Evolutionary conservation across 257 asterid species (phyloP), one percentile per base, ranked within the genome.

Genomic region (Galeopsis tetrahit): DNA sequence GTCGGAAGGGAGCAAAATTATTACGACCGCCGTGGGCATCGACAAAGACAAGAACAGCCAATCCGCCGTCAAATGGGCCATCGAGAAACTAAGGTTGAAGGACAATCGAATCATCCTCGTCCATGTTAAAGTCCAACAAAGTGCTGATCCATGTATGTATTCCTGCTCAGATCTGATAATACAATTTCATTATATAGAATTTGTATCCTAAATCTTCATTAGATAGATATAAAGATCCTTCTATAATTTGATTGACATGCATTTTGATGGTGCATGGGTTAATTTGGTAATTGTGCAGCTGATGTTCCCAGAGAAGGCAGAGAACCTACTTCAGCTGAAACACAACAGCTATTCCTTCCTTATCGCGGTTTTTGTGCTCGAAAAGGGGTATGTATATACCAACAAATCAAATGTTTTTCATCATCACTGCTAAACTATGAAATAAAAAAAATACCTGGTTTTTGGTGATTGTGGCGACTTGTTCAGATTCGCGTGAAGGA

Each of bases 31-130:
- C 11, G 94, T 91, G 66, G 98, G 95, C 31, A 84, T 91, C 28
- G 96, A 91, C 72, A 84, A 65, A 51, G 96, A 94, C 83, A 91
- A 85, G 87, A 94, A 88, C 78, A 91, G 98, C 88, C 95, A 86
- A 67, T 38, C 70, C 44, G 95, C 97, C 8, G 96, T 94, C 8
- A 90, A 82, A 83, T 94, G 97, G 98, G 95, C 90, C n/a, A 59
- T 91, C 53, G 95, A 88, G 21, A 89, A 88, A 73, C 59, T 87
- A 4, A 60, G 71, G 75, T 40, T 82, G 67, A 86, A 71, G 74
- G 79, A 80, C 52, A 79, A 82, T 8, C 73, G 58, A 44, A 55
- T 89, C 78, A 60, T 82, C 79, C 93, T 91, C 74, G 74, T 88
- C 10, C 97, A 94, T 62, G 96, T 94, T 67, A 79, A 48, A 32